Percentiles rank a stretch among this genome's conserved stretches.
phyloP scores from a whole-genome alignment of 2,329 filamentous ascomycete species.

The Didymella glomerata region DNA sequence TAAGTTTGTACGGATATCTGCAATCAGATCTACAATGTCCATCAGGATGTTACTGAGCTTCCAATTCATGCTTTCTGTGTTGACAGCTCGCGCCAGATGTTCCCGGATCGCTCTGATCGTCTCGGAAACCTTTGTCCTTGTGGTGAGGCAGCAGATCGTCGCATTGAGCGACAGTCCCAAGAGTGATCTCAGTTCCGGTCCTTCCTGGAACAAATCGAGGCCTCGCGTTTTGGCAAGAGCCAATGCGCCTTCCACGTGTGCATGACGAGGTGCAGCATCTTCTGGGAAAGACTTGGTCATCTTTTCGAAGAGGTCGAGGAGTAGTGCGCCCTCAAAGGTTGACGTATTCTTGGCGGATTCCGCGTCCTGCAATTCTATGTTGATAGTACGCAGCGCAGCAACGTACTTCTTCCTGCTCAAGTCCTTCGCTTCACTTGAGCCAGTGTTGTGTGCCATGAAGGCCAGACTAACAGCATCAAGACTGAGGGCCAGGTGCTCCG shows the following conservation, averaged over 20 bases:
- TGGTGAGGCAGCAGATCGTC: constrained; percentile 42
- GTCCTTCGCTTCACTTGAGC: constrained; percentile 27
- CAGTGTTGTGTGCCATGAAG: constrained; percentile 35
- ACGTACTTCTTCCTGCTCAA: constrained; percentile 37
- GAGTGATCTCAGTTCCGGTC: constrained; percentile 27
- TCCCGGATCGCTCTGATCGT: constrained; percentile 18
- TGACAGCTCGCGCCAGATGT: neutral
- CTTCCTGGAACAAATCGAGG: constrained; percentile 28
- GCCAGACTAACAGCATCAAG: constrained; percentile 44
- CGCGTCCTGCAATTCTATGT: constrained; percentile 27
- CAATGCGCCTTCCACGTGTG: constrained; percentile 39
- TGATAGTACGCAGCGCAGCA: constrained; percentile 34
- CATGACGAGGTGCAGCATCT: constrained; percentile 21
- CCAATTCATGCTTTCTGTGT: constrained; percentile 1
- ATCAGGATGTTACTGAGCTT: constrained; percentile 1
- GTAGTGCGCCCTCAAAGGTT: constrained; percentile 33
- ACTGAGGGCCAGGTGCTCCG: constrained; percentile 34
- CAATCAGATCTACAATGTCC: constrained; percentile 5
- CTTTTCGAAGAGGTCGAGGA: constrained; percentile 42
- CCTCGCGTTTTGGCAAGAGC: constrained; percentile 36
- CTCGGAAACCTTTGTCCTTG: constrained; percentile 28
- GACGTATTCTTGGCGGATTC: constrained; percentile 23
- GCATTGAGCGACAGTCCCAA: constrained; percentile 37
- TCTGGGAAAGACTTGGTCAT: constrained; percentile 27
- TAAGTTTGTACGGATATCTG: constrained; percentile 1